phyloP scores from a whole-genome alignment of 805 yeast species.

The Wickerhamia fluorescens region DNA sequence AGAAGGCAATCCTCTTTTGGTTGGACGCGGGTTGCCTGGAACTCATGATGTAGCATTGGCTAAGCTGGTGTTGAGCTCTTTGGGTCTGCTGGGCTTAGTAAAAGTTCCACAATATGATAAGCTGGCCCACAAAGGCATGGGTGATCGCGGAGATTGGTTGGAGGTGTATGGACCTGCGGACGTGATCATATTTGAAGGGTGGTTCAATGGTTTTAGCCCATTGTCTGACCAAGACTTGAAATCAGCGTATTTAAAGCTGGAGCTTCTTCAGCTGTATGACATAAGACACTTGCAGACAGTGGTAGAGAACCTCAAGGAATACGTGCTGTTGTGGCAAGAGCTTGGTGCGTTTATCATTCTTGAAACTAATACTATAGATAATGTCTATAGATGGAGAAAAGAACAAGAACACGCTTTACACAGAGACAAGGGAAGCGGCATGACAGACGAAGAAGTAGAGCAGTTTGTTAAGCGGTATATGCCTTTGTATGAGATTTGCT shows the following conservation, averaged over 20 bases:
- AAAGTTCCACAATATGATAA: constrained; percentile 73
- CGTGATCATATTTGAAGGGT: constrained; percentile 80
- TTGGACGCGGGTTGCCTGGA: constrained; percentile 88
- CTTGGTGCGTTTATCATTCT: constrained; percentile 58
- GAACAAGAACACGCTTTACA: constrained; percentile 68
- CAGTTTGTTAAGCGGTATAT: constrained; percentile 74
- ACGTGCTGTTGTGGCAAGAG: constrained; percentile 48
- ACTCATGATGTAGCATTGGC: constrained; percentile 70
- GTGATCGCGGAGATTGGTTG: constrained; percentile 62
- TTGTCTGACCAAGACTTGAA: constrained; percentile 10
- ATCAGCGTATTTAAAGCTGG: not conserved
- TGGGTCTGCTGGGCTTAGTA: constrained; percentile 8
- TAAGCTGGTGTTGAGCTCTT: constrained; percentile 24
- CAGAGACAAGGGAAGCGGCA: constrained; percentile 52
- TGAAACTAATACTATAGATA: constrained; percentile 49
- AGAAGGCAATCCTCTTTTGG: constrained; percentile 48
- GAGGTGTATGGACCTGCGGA: constrained; percentile 37
- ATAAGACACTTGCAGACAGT: constrained; percentile 28
- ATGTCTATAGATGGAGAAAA: constrained; percentile 73
- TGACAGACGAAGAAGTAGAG: constrained; percentile 67
- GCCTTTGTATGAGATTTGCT: constrained; percentile 77
- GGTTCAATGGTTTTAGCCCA: constrained; percentile 76
- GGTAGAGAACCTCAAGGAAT: constrained; percentile 46
- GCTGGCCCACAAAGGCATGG: constrained; percentile 61
- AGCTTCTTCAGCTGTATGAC: constrained; percentile 7